Evolutionary conservation across 1,284 basidiomycete species (phyloP).

Genomic region (Malassezia cuniculi): DNA sequence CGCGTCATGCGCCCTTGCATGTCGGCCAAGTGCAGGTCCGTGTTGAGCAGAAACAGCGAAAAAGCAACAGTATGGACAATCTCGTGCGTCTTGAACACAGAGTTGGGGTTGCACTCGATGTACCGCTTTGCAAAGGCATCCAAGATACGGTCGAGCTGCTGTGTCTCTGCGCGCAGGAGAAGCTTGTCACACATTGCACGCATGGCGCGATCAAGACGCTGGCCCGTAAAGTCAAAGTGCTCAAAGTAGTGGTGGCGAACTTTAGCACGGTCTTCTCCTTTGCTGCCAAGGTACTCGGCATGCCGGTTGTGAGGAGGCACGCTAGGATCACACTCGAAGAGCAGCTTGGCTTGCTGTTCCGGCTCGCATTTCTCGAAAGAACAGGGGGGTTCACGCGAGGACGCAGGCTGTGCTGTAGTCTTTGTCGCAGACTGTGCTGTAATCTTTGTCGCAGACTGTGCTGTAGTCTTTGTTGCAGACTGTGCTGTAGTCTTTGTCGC

Average conservation of each 20-base stretch:
- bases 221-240: constrained; percentile 70
- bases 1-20: constrained; percentile 77
- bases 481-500: too few species aligned
- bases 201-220: constrained; percentile 79
- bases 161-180: constrained; percentile 86
- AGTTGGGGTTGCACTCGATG: constrained; percentile 73
- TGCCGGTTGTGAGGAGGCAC: too few species aligned
- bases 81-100: constrained; percentile 65
- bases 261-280: too few species aligned
- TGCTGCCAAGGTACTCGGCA: constrained; percentile 63
- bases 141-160: constrained; percentile 91
- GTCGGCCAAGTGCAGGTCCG: constrained; percentile 90
- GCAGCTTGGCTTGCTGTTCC: too few species aligned
- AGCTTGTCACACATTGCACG: constrained; percentile 77
- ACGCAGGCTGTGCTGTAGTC: too few species aligned
- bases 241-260: constrained; percentile 70
- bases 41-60: constrained; percentile 85
- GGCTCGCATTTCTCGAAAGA: too few species aligned
- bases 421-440: too few species aligned
- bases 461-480: too few species aligned
- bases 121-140: constrained; percentile 78
- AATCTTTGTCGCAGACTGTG: too few species aligned
- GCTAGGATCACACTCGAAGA: too few species aligned
- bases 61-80: constrained; percentile 86
- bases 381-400: too few species aligned